Percentiles rank a stretch among this genome's conserved stretches.
Conservation (phyloP, 805 yeast species). For the Saitoella complicata region DNA sequence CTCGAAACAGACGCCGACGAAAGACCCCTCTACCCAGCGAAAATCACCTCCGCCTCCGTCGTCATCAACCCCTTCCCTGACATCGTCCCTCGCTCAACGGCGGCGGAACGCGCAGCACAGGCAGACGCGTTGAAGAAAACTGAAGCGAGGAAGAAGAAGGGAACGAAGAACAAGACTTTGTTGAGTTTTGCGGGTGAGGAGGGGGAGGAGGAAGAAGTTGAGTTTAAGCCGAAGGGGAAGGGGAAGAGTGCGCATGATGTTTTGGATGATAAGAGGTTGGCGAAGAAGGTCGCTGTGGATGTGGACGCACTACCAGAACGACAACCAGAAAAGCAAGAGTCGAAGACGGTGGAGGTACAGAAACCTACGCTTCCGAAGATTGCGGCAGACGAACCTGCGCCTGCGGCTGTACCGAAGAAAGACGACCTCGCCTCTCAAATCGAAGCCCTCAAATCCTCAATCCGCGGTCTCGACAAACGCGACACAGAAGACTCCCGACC, state of each 20-base stretch:
- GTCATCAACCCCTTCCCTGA: slow-evolving; percentile 35
- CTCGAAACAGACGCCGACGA: slow-evolving; percentile 30
- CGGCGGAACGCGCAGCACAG: slow-evolving; percentile 4
- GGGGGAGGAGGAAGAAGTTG: slow-evolving; percentile 8
- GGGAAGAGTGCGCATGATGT: slow-evolving; percentile 16
- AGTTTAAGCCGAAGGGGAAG: slow-evolving; percentile 5
- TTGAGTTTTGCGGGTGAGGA: slow-evolving; percentile 26
- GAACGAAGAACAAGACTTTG: slow-evolving; percentile 22
- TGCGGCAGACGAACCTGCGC: not conserved
- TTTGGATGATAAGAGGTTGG: slow-evolving; percentile 6
- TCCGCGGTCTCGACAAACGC: slow-evolving; percentile 2
- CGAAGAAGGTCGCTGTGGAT: slow-evolving; percentile 1
- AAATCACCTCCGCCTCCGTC: slow-evolving; percentile 27
- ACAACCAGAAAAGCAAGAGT: not conserved
- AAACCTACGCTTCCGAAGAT: not conserved
- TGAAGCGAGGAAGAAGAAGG: slow-evolving; percentile 6
- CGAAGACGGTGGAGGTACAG: not conserved
- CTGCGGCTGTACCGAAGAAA: not conserved
- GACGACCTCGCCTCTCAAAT: slow-evolving; percentile 8
- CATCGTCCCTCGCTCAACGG: slow-evolving; percentile 14
- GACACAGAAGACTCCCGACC: not conserved
- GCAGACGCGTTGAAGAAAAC: not conserved
- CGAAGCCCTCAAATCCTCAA: slow-evolving; percentile 9
- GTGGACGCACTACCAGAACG: not conserved
- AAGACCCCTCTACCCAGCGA: slow-evolving; percentile 37